A percentile compares a stretch with the other conserved stretches of the same genome.
Evolutionary conservation across 2,329 filamentous ascomycete species (phyloP).

Genomic region (Rutstroemia sp.): DNA sequence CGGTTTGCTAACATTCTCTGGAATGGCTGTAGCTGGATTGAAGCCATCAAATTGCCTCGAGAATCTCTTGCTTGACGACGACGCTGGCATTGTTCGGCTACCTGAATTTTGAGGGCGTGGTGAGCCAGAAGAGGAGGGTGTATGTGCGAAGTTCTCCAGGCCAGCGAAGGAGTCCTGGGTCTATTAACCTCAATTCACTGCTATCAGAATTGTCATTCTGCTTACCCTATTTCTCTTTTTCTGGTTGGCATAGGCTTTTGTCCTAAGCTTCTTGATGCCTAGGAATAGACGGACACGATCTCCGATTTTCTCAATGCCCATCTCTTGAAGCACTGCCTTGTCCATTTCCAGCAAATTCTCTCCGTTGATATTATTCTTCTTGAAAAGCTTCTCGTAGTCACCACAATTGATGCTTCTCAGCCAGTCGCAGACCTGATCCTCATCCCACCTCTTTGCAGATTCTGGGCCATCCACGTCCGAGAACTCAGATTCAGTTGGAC

Average conservation of each 20-base stretch:
- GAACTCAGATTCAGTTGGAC: conserved; percentile 89
- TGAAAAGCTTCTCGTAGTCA: conserved; percentile 86
- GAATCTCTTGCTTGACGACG: conserved; percentile 51
- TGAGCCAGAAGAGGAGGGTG: conserved; percentile 56
- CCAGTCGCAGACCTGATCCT: conserved; percentile 87
- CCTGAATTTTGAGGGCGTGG: conserved; percentile 52
- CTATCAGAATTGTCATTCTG: conserved; percentile 10
- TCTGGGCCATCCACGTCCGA: conserved; percentile 74
- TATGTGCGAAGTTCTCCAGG: conserved; percentile 56
- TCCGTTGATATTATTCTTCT: conserved; percentile 93
- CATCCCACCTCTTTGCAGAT: conserved; percentile 79
- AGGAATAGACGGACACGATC: conserved; percentile 88
- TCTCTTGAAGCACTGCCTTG: conserved; percentile 91
- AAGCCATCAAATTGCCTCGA: conserved; percentile 50
- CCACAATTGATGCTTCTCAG: conserved; percentile 84
- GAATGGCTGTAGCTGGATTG: conserved; percentile 23
- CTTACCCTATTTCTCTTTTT: conserved; percentile 81
- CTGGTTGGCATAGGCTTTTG: conserved; percentile 66
- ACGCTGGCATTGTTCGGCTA: conserved; percentile 37
- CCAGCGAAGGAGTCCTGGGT: conserved; percentile 73
- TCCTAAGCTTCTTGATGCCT: conserved; percentile 75
- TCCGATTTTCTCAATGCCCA: conserved; percentile 96
- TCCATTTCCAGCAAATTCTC: conserved; percentile 96
- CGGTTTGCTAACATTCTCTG: conserved; percentile 41
- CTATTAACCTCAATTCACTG: conserved; percentile 12